Conservation (phyloP, 2,329 filamentous ascomycete genomes). For the Bisporella sp. region DNA sequence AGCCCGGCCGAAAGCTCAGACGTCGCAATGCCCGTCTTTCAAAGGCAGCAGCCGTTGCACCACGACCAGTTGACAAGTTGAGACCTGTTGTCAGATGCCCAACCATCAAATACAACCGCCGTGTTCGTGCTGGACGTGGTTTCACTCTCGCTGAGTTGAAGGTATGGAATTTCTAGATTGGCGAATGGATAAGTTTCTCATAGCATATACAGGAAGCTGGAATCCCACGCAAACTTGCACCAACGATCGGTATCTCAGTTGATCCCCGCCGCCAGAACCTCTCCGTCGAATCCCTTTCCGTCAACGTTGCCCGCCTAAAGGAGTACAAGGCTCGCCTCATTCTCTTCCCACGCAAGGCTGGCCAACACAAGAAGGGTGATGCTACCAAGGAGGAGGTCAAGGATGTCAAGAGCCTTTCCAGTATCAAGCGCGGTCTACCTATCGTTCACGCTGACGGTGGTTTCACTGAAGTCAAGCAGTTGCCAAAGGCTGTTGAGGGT, state of each 20-base stretch:
- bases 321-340: constrained; percentile 95
- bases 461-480: constrained; percentile 71
- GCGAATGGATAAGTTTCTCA: constrained; percentile 10
- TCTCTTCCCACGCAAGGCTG: constrained; percentile 92
- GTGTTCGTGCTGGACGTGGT: constrained; percentile 90
- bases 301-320: constrained; percentile 96
- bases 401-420: constrained; percentile 41
- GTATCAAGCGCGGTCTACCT: constrained; percentile 57
- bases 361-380: constrained; percentile 91
- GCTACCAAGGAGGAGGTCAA: constrained; percentile 73
- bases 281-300: constrained; percentile 86
- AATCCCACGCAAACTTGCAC: constrained; percentile 88
- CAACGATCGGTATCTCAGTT: constrained; percentile 95
- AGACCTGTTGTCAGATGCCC: constrained; percentile 96
- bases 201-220: constrained; percentile 71
- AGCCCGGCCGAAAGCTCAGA: constrained; percentile 95
- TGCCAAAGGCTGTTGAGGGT: constrained; percentile 70
- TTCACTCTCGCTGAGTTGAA: constrained; percentile 98
- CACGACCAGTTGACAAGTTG: constrained; percentile 94
- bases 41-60: constrained; percentile 93
- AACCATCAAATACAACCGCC: constrained; percentile 98
- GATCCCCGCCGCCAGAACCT: constrained; percentile 96
- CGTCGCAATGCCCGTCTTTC: constrained; percentile 85
- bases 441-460: constrained; percentile 61
- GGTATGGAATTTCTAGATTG: constrained; percentile 47